These are phyloP conservation scores for Podaxis sp. DNA, from an alignment of 768 basidiomycete genomes.

Conservation along the genomic window DNA sequence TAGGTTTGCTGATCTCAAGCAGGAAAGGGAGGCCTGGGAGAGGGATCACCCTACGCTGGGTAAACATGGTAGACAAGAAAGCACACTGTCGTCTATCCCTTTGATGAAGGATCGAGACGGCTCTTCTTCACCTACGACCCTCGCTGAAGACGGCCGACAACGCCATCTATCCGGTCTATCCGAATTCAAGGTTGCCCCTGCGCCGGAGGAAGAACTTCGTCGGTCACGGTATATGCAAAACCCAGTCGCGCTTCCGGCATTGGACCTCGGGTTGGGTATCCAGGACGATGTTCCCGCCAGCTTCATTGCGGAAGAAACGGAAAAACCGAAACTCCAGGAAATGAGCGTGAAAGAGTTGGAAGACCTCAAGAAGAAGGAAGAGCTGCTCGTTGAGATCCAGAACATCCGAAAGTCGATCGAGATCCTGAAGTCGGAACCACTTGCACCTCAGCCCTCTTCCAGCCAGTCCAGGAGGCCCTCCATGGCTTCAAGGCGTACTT, in stretches of 20 bases:
- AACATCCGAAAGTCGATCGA: constrained; percentile 79
- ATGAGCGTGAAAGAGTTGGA: constrained; percentile 36
- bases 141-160: constrained; percentile 37
- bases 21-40: constrained; percentile 85
- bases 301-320: constrained; percentile 47
- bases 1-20: constrained; percentile 56
- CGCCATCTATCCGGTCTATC: constrained; percentile 67
- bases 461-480: constrained; percentile 60
- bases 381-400: constrained; percentile 72
- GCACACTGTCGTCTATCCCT: constrained; percentile 57
- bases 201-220: constrained; percentile 57
- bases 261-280: constrained; percentile 74
- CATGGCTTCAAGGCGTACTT: constrained; percentile 59
- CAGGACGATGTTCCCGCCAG: constrained; percentile 69
- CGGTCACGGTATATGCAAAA: constrained; percentile 45
- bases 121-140: constrained; percentile 39
- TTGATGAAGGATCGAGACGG: constrained; percentile 63
- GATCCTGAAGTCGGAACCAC: constrained; percentile 65
- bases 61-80: constrained; percentile 60
- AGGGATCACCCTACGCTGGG: constrained; percentile 66
- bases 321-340: constrained; percentile 23
- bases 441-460: constrained; percentile 52
- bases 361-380: constrained; percentile 64
- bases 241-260: constrained; percentile 56
- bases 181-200: constrained; percentile 63